phyloP scores from a whole-genome alignment of 106 monocot species.

The Cymbidium sinense region DNA sequence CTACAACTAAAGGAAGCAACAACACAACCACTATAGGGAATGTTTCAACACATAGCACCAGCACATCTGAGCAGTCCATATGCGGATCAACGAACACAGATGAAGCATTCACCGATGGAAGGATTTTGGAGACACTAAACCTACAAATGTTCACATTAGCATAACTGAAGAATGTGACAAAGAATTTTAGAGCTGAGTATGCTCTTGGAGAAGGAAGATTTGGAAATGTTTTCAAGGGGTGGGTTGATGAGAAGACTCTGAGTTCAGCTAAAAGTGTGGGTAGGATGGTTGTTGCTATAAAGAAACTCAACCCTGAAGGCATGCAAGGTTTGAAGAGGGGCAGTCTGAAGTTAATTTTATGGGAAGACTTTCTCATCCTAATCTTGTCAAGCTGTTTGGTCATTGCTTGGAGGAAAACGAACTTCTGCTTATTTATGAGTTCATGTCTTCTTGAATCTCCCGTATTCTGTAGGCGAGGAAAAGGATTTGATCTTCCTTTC shows the following conservation, averaged over 20 bases:
- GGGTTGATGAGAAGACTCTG: constrained; percentile 43
- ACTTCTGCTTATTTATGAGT: constrained; percentile 24
- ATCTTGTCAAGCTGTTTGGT: constrained; percentile 14
- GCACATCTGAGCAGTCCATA: too few relatives aligned
- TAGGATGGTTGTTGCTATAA: constrained; percentile 44
- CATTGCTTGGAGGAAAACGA: constrained; percentile 22
- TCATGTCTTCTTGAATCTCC: too few relatives aligned
- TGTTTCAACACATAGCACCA: too few relatives aligned
- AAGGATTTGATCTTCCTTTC: too few relatives aligned
- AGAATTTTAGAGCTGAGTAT: constrained; percentile 40
- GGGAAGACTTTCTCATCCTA: constrained; percentile 21
- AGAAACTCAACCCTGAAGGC: constrained; percentile 49
- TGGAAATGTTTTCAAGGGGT: constrained; percentile 55
- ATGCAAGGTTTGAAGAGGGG: constrained; percentile 51
- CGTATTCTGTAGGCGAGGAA: too few relatives aligned
- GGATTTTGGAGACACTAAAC: constrained; percentile 30
- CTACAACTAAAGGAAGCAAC: too few relatives aligned
- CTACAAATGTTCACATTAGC: constrained; percentile 36
- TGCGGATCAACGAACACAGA: too few relatives aligned
- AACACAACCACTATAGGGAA: too few relatives aligned
- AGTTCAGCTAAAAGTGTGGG: constrained; percentile 29
- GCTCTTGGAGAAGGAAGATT: constrained; percentile 56
- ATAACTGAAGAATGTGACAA: constrained; percentile 36
- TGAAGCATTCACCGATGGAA: constrained; percentile 16
- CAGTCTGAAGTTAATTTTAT: constrained; percentile 25